A percentile compares a stretch with the other conserved stretches of the same genome.
phyloP scores from a whole-genome alignment of 192 early-diverging fungal genomes.

The Coemansia sp. region DNA sequence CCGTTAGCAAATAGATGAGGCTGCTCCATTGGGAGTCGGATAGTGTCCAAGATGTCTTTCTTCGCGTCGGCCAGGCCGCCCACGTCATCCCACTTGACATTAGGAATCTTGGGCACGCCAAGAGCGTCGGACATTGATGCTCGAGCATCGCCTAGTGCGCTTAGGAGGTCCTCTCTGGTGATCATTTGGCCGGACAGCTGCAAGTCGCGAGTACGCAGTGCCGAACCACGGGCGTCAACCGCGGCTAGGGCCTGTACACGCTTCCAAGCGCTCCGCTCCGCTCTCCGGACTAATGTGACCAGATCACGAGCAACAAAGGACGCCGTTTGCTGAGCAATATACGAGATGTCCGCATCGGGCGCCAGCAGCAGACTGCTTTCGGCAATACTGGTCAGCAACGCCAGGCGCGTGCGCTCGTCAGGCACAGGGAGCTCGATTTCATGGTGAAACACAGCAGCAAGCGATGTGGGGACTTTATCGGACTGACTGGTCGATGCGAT shows the following conservation, averaged over 20 bases:
- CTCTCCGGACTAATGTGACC: slow-evolving; percentile 72
- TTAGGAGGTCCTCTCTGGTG: slow-evolving; percentile 79
- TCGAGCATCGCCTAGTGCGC: slow-evolving; percentile 78
- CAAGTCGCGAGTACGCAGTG: slow-evolving; percentile 57
- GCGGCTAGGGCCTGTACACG: slow-evolving; percentile 34
- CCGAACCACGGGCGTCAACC: not conserved
- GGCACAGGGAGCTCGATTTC: slow-evolving; percentile 77
- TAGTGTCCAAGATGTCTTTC: slow-evolving; percentile 92
- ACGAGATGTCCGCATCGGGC: slow-evolving; percentile 74
- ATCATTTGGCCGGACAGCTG: slow-evolving; percentile 73
- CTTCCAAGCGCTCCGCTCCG: slow-evolving; percentile 68
- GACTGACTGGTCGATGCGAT: slow-evolving; percentile 77
- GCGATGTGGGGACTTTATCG: slow-evolving; percentile 77
- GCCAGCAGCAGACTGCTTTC: slow-evolving; percentile 59
- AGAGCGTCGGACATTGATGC: slow-evolving; percentile 88
- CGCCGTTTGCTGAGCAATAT: slow-evolving; percentile 90
- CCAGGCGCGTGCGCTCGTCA: slow-evolving; percentile 67
- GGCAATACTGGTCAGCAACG: slow-evolving; percentile 67
- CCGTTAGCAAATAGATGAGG: slow-evolving; percentile 97
- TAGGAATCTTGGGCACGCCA: slow-evolving; percentile 98
- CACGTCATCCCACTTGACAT: slow-evolving; percentile 98
- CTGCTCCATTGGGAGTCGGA: slow-evolving; percentile 93
- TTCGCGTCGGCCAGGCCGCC: slow-evolving; percentile 94
- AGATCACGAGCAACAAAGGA: slow-evolving; percentile 89
- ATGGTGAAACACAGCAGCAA: slow-evolving; percentile 81